Evolutionary conservation across 345 rosid species (phyloP).

Genomic region (Syzygium aromaticum): DNA sequence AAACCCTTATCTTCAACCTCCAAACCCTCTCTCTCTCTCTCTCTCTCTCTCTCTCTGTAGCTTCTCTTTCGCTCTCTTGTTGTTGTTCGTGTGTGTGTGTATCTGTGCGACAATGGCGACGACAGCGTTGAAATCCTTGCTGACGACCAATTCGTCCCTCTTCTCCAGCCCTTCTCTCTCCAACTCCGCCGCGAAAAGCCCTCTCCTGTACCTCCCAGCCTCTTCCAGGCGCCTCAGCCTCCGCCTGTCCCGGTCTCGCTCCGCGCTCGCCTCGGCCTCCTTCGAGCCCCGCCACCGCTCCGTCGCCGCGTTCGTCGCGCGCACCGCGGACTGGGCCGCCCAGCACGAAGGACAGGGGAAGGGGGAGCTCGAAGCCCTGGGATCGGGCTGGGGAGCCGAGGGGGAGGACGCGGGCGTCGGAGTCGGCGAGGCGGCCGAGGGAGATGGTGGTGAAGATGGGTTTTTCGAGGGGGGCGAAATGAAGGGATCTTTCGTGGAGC

Average conservation of each 20-base stretch:
- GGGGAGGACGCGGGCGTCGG: slow-evolving; percentile 14
- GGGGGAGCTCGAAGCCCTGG: slow-evolving; percentile 17
- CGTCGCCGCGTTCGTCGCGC: slow-evolving; percentile 35
- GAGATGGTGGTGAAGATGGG: slow-evolving; percentile 13
- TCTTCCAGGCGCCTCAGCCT: slow-evolving; percentile 10
- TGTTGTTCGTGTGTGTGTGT: not conserved
- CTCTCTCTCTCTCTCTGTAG: not conserved
- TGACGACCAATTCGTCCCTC: slow-evolving; percentile 6
- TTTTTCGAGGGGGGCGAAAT: slow-evolving; percentile 5
- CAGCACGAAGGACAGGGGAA: slow-evolving; percentile 25
- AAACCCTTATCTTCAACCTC: not conserved
- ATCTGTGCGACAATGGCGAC: slow-evolving; percentile 25
- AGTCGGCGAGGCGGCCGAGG: slow-evolving; percentile 9
- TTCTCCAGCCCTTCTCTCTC: slow-evolving; percentile 29
- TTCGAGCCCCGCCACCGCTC: slow-evolving; percentile 11
- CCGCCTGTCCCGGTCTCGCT: slow-evolving; percentile 18
- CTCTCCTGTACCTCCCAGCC: slow-evolving; percentile 20
- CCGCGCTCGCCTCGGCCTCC: not conserved
- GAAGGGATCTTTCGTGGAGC: slow-evolving; percentile 26
- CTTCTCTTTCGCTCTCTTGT: slow-evolving; percentile 6
- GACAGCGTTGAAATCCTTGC: slow-evolving; percentile 6
- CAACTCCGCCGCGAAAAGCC: slow-evolving; percentile 24
- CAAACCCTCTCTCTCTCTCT: not conserved
- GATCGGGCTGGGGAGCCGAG: slow-evolving; percentile 26
- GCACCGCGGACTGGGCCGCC: slow-evolving; percentile 53